Evolutionary conservation across 2,329 filamentous ascomycete genomes (phyloP).

Genomic region (Neofusicoccum sp.): DNA sequence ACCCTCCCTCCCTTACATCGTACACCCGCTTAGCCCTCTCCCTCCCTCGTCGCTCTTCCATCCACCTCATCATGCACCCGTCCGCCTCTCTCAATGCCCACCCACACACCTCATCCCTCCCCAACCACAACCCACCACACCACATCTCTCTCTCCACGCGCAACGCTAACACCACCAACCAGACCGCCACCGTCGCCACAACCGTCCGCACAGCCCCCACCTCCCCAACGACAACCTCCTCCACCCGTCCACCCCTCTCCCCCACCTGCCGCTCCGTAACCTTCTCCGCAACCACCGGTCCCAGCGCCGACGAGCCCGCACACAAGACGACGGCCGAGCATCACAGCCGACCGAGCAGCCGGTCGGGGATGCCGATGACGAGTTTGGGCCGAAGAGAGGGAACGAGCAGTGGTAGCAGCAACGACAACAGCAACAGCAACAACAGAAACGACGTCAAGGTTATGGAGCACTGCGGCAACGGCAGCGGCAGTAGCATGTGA

Average conservation of each 20-base stretch:
- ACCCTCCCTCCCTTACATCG: too few relatives aligned
- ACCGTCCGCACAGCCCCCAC: neutral
- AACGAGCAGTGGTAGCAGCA: neutral
- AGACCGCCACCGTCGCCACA: neutral
- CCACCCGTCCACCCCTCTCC: neutral
- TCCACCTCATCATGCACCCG: too few relatives aligned
- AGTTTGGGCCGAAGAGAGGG: too few relatives aligned
- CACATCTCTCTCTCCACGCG: neutral
- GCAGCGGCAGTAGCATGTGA: neutral
- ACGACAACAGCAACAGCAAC: neutral
- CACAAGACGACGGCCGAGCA: slow-evolving; percentile 4
- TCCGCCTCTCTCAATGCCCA: too few relatives aligned
- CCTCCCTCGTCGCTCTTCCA: too few relatives aligned
- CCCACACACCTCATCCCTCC: too few relatives aligned
- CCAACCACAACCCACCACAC: neutral
- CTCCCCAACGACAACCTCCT: neutral
- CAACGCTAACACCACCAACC: neutral
- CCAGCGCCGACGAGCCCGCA: neutral
- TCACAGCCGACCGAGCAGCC: slow-evolving; percentile 4
- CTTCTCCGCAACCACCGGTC: neutral
- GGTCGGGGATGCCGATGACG: neutral
- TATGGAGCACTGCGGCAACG: neutral
- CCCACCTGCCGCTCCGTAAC: slow-evolving; percentile 8
- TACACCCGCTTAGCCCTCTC: too few relatives aligned
- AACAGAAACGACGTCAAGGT: neutral